Evolutionary conservation across 805 yeast species (phyloP), one percentile per base, ranked within the genome.

Genomic region (Aciculoconidium aculeatum): DNA sequence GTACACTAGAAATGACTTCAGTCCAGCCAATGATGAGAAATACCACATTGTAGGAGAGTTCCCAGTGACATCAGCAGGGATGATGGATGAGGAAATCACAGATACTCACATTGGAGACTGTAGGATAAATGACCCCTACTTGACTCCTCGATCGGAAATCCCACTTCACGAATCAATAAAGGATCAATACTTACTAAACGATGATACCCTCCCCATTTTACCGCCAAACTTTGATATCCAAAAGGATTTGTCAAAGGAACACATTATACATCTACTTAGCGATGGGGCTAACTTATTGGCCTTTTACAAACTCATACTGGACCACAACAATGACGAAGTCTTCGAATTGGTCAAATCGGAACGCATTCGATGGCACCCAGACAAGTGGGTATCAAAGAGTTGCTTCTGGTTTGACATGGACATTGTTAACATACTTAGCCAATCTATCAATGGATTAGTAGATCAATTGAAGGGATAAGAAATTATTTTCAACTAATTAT

Each of bases 301-400:
- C 15, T 63, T 63, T 32, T 63, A 56, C 40, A 29, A 40, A 4
- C 23, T 32, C 19, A 47, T 60, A 11, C n/a, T n/a, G 21, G 12
- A 27, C 2, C 31, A 36, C 0, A 29, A 44, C 21, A 42, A 42
- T 11, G 40, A 37, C 17, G 30, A 37, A 5, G 21, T 55, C 15
- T 10, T 35, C 3, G 52, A 43, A 1, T 34, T 61, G 11, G 28
- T 62, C 5, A 73, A 67, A 34, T 40, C 35, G 16, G 86, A 79
- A 41, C 48, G 86, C 31, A 49, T 78, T 5, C 52, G 72, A 37
- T 79, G 86, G 86, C 87, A 79, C 47, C 87, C 87, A 1, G 87
- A 79, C 44, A 70, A 67, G 42, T 70, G 79, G 77, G 42, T 47
- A 7, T 45, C n/a, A 49, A 7, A 47, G 45, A 21, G 42, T 60